Evolutionary conservation across 2,329 filamentous ascomycete species (phyloP).

Genomic region (Biscogniauxia mediterranea): DNA sequence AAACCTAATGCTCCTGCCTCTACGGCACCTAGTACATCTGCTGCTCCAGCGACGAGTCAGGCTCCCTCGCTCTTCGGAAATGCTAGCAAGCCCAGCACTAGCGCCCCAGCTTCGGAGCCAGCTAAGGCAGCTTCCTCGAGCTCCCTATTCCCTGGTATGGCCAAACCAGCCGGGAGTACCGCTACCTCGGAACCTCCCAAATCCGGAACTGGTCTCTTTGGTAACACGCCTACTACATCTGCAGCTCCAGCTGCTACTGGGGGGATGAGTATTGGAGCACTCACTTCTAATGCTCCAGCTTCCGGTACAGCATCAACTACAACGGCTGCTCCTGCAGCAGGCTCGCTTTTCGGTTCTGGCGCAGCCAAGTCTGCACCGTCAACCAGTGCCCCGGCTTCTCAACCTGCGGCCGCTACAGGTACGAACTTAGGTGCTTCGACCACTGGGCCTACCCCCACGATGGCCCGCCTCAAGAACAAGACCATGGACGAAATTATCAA

Average conservation of each 20-base stretch:
- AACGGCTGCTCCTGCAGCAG: constrained; percentile 31
- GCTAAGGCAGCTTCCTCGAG: constrained; percentile 22
- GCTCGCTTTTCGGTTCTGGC: constrained; percentile 29
- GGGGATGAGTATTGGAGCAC: constrained; percentile 23
- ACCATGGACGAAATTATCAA: constrained; percentile 99
- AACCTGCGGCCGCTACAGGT: constrained; percentile 19
- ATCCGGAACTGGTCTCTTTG: constrained; percentile 29
- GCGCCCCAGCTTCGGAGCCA: constrained; percentile 27
- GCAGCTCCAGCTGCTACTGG: constrained; percentile 26
- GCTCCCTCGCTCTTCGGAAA: constrained; percentile 21
- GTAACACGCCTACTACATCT: constrained; percentile 23
- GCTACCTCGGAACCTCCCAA: constrained; percentile 31
- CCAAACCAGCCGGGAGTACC: constrained; percentile 19
- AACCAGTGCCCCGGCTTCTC: constrained; percentile 28
- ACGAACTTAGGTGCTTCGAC: constrained; percentile 68
- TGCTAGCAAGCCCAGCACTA: constrained; percentile 20
- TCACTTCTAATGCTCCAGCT: constrained; percentile 24
- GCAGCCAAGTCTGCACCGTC: constrained; percentile 34
- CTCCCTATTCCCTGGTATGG: constrained; percentile 28
- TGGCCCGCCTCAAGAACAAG: constrained; percentile 93
- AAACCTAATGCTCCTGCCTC: constrained; percentile 15
- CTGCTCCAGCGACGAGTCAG: constrained; percentile 21
- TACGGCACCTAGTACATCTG: constrained; percentile 14
- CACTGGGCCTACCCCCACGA: constrained; percentile 74
- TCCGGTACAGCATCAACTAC: constrained; percentile 28